Evolutionary conservation across 2,329 filamentous ascomycete genomes (phyloP).

Genomic region (Zasmidium cellare): DNA sequence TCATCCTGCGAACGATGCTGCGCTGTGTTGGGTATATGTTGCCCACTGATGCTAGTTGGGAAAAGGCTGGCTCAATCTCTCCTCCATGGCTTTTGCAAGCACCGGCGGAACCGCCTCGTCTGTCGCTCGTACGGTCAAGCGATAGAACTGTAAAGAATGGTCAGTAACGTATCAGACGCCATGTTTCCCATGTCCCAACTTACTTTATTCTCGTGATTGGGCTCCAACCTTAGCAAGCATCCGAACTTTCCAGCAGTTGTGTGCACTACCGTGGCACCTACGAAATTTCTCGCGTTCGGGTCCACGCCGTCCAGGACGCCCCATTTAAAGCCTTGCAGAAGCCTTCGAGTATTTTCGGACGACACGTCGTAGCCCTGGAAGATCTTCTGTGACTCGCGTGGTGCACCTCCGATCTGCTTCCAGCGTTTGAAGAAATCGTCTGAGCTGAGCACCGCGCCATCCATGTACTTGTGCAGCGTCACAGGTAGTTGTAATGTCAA

Average conservation of each 20-base stretch:
- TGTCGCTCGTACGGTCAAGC: slow-evolving; percentile 88
- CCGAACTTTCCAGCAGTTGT: slow-evolving; percentile 89
- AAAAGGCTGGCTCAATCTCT: slow-evolving; percentile 62
- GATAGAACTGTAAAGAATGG: slow-evolving; percentile 72
- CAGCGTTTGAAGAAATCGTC: slow-evolving; percentile 99
- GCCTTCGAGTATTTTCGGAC: slow-evolving; percentile 67
- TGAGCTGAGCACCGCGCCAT: slow-evolving; percentile 76
- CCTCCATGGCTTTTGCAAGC: slow-evolving; percentile 83
- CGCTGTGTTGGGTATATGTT: neutral
- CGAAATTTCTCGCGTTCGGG: slow-evolving; percentile 89
- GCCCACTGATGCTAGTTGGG: slow-evolving; percentile 13
- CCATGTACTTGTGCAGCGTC: slow-evolving; percentile 93
- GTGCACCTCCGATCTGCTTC: slow-evolving; percentile 92
- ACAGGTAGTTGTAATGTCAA: slow-evolving; percentile 89
- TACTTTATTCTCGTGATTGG: slow-evolving; percentile 90
- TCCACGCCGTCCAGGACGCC: slow-evolving; percentile 82
- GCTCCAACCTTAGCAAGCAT: slow-evolving; percentile 88
- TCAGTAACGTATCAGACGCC: slow-evolving; percentile 15
- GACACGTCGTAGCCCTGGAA: slow-evolving; percentile 71
- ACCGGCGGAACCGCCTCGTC: slow-evolving; percentile 83
- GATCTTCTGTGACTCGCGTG: slow-evolving; percentile 84
- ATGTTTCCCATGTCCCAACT: slow-evolving; percentile 37
- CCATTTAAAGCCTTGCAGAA: slow-evolving; percentile 86
- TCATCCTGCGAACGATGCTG: neutral
- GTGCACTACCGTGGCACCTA: slow-evolving; percentile 84